A percentile compares a stretch with the other conserved stretches of the same genome.
These are phyloP conservation scores for Grosmannia clavigera DNA, from an alignment of 2,329 filamentous ascomycete species.

Conservation along the genomic window DNA sequence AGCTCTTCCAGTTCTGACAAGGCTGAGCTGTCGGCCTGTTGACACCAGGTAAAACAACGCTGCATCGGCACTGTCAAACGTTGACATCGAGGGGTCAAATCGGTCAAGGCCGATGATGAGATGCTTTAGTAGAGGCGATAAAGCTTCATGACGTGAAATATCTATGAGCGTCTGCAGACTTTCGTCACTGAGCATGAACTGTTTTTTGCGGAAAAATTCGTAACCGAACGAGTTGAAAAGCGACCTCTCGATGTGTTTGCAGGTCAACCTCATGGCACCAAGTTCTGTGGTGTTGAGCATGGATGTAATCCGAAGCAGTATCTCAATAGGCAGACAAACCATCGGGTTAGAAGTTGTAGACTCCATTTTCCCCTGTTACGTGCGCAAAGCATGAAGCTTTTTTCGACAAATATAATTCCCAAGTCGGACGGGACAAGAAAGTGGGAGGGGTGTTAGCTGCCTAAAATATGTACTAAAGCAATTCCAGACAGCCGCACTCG, in stretches of 20 bases:
- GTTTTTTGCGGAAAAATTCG: slow-evolving; percentile 54
- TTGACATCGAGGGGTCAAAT: not conserved
- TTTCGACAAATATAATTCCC: not conserved
- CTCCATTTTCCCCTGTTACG: not conserved
- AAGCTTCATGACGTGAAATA: slow-evolving; percentile 32
- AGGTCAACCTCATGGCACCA: slow-evolving; percentile 39
- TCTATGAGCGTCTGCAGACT: slow-evolving; percentile 43
- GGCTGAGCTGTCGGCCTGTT: slow-evolving; percentile 15
- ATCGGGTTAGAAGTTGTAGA: not conserved
- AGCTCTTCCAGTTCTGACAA: slow-evolving; percentile 33
- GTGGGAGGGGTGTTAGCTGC: not conserved
- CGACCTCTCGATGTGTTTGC: slow-evolving; percentile 38
- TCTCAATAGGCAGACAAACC: slow-evolving; percentile 39
- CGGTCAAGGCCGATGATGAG: slow-evolving; percentile 37
- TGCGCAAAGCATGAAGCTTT: not conserved
- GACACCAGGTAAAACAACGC: not conserved
- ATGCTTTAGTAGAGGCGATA: slow-evolving; percentile 27
- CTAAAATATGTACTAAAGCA: not conserved
- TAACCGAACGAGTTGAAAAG: slow-evolving; percentile 43
- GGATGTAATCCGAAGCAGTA: slow-evolving; percentile 41
- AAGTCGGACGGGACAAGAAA: not conserved
- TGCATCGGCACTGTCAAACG: not conserved
- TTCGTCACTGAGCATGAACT: slow-evolving; percentile 49
- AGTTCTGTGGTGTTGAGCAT: slow-evolving; percentile 44
- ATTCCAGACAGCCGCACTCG: not conserved